Evolutionary conservation across 768 basidiomycete species (phyloP), one percentile per base, ranked within the genome.

Genomic region (Leccinum subtestaceum): DNA sequence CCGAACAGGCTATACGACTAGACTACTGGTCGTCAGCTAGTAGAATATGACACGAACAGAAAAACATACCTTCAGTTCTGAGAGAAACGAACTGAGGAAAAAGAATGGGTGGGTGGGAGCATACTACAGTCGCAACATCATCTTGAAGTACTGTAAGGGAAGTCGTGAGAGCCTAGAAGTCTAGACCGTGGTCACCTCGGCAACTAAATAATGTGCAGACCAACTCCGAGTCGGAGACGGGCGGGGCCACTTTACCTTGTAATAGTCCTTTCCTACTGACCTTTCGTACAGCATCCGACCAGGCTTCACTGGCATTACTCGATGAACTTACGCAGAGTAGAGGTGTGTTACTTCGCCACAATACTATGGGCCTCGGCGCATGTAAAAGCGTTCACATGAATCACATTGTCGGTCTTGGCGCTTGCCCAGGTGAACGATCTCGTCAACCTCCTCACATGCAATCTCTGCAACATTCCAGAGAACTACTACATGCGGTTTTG

Each of bases 381-480:
- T 19, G 43, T 45, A 55, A 21, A 46, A 10, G 19, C 13, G 13
- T 49, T n/a, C 4, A 40, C 21, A n/a, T 34, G 47, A 48, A 21
- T n/a, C 56, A 36, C 19, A 50, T 17, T 29, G 52, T 15, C n/a
- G 23, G 13, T 53, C 52, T 50, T n/a, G 38, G 43, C 50, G 13
- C 13, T 25, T n/a, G 36, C 3, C 52, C 66, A 82, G 81, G 58
- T 78, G 46, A 77, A 72, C 29, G 82, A 84, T 67, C 68, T 84
- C 57, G 60, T 80, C 38, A 76, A 75, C 17, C 79, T 84, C 73
- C 77, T 81, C 63, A 72, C 78, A 63, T 79, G 78, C 59, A 84
- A 84, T 65, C 60, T 83, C 25, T 70, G 77, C 63, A 82, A 81
- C 65, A 69, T 84, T n/a, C 81, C 81, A 1, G 82, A 83, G 58